Base-by-base conservation (phyloP, 495 filamentous ascomycete genomes). In the Aspergillus steynii region DNA sequence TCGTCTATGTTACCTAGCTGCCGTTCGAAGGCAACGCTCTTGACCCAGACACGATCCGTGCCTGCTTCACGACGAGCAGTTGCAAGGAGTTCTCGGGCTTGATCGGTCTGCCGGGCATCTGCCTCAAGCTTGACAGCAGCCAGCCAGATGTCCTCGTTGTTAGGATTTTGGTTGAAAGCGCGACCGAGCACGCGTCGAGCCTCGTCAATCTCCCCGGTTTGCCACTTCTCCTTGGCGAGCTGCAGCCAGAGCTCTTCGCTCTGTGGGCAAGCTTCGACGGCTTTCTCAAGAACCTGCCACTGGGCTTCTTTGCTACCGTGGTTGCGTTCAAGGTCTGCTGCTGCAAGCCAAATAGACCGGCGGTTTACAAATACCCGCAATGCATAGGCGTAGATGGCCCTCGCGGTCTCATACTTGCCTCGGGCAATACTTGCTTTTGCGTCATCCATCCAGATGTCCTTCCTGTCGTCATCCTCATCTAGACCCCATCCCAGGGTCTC, bases 91-190 rank as follows among this genome's bases (percentile, higher is more conserved):
- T 88, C 83, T 50, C 94, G 80, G 1, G 96, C 95, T 63, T 93
- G 86, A 29, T 90, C 89, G 37, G 86, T 88, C 61, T 93, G 83
- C 15, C 85, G 77, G 58, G 91, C 92, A 64, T 96, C 92, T 2
- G 94, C 91, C 69, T 99, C 95, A 15, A 98, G 83, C 70, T 97
- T 96, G 65, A 98, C 93, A 45, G 95, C 94, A 2, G 92, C 90
- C 47, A 96, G 85, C 89, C 92, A 98, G 65, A 99, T 96, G 75
- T 97, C 91, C 72, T 99, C 95, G 75, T 96, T 96, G 72, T 92
- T 90, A 0, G 92, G 90, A 59, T 96, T 95, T 69, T 96, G 91
- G 55, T 91, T 87, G 81, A 98, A 98, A 1, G 95, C 93, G 61
- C 85, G 84, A 0, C 85, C 92, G 8, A 98, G 85, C 4, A 97